Conservation (phyloP, 2,329 filamentous ascomycete species). For the Sarocladiaceae sp. region DNA sequence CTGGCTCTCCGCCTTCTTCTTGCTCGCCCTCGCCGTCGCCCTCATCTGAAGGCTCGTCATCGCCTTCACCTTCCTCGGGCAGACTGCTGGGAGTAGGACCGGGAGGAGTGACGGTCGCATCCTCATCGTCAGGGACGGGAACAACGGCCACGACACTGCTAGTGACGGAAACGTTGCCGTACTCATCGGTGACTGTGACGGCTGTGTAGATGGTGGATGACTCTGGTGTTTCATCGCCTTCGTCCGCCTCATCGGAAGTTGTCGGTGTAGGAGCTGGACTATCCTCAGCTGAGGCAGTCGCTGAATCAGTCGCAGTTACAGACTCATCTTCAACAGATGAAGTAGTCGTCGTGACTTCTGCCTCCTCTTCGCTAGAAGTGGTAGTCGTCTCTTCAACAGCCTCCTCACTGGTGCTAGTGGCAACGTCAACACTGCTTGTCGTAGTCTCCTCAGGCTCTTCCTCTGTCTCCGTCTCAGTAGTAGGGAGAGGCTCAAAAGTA, state of each 20-base stretch:
- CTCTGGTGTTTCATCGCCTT: background rate
- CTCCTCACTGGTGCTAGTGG: background rate
- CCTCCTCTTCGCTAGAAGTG: background rate
- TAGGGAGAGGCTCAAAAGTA: conserved; percentile 17
- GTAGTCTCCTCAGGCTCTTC: conserved; percentile 6
- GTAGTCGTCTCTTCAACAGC: background rate
- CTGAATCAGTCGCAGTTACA: too few species aligned
- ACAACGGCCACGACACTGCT: background rate
- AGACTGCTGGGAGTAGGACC: background rate
- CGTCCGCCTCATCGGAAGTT: background rate
- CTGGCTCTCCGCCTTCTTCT: too few species aligned
- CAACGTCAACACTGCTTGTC: background rate
- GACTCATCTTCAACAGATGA: background rate
- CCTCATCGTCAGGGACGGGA: background rate
- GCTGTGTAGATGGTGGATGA: background rate
- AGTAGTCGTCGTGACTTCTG: too few species aligned
- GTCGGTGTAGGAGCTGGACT: background rate
- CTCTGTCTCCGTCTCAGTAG: background rate
- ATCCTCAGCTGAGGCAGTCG: background rate
- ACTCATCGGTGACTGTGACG: background rate
- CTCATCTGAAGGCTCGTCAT: too few species aligned
- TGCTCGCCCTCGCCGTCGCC: background rate
- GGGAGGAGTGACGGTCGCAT: background rate
- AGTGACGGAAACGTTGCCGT: background rate
- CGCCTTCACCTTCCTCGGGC: background rate